Evolutionary conservation across 768 basidiomycete species (phyloP).

Genomic region (Kwoniella shandongensis): DNA sequence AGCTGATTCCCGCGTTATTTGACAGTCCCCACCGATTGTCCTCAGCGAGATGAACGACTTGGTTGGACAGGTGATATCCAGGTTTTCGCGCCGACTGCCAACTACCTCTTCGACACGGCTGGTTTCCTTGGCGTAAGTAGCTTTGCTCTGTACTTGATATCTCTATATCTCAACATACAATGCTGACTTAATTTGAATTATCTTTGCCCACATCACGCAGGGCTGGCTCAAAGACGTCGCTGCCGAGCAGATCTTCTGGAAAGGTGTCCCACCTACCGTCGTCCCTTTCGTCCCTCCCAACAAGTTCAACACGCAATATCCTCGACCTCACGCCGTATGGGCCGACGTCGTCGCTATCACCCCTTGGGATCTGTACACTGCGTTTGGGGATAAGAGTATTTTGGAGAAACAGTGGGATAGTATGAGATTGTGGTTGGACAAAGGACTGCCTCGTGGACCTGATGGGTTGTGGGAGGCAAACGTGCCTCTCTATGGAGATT

Average conservation of each 20-base stretch:
- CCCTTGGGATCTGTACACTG: slow-evolving; percentile 38
- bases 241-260: slow-evolving; percentile 31
- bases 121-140: slow-evolving; percentile 4
- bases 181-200: too few relatives aligned
- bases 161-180: not conserved
- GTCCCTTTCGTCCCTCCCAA: slow-evolving; percentile 35
- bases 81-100: slow-evolving; percentile 46
- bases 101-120: slow-evolving; percentile 39
- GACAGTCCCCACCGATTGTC: slow-evolving; percentile 48
- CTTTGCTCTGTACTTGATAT: not conserved
- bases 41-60: slow-evolving; percentile 51
- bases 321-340: slow-evolving; percentile 30
- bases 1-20: not conserved
- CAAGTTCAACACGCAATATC: slow-evolving; percentile 6
- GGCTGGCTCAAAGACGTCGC: slow-evolving; percentile 44
- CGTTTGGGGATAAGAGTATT: slow-evolving; percentile 31
- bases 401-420: slow-evolving; percentile 36
- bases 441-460: slow-evolving; percentile 30
- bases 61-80: slow-evolving; percentile 53
- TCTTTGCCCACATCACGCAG: not conserved
- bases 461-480: slow-evolving; percentile 35
- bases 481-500: slow-evolving; percentile 24
- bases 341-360: slow-evolving; percentile 40
- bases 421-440: slow-evolving; percentile 43
- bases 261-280: slow-evolving; percentile 31